These are phyloP conservation scores for Kuraishia capsulata DNA, from an alignment of 805 yeast genomes.

Conservation along the genomic window DNA sequence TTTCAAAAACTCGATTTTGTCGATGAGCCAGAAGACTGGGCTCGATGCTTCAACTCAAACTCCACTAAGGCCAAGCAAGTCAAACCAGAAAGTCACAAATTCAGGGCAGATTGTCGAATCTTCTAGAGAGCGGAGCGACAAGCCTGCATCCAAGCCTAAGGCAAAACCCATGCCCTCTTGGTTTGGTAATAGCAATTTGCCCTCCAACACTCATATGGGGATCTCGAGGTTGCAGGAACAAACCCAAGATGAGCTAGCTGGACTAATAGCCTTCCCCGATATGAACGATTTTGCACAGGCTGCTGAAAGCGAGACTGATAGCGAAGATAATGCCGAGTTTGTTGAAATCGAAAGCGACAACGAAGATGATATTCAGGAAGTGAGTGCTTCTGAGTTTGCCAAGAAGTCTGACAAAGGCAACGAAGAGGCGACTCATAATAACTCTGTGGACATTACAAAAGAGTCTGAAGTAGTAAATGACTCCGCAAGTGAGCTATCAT, in stretches of 20 bases:
- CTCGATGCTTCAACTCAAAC: too few relatives aligned
- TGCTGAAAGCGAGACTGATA: too few relatives aligned
- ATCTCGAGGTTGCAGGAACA: too few relatives aligned
- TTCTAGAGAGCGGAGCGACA: too few relatives aligned
- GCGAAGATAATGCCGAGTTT: conserved; percentile 10
- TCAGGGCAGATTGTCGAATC: too few relatives aligned
- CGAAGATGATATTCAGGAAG: conserved; percentile 6
- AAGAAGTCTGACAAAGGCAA: not conserved
- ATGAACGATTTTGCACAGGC: conserved; percentile 2
- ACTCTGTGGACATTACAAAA: not conserved
- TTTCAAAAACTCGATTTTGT: not conserved
- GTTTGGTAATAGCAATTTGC: conserved; percentile 6
- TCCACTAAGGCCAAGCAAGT: too few relatives aligned
- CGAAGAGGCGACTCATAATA: not conserved
- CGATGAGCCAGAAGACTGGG: not conserved
- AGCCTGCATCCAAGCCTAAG: not conserved
- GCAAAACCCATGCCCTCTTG: conserved; percentile 12
- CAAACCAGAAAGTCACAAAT: too few relatives aligned
- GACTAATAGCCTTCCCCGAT: conserved; percentile 30
- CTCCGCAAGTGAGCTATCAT: too few relatives aligned
- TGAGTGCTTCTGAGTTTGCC: not conserved
- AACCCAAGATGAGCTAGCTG: conserved; percentile 36
- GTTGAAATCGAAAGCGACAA: conserved; percentile 17
- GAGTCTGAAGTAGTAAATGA: too few relatives aligned
- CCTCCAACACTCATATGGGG: not conserved